phyloP scores from a whole-genome alignment of 2,329 filamentous ascomycete species.

The Beauveria sp. region DNA sequence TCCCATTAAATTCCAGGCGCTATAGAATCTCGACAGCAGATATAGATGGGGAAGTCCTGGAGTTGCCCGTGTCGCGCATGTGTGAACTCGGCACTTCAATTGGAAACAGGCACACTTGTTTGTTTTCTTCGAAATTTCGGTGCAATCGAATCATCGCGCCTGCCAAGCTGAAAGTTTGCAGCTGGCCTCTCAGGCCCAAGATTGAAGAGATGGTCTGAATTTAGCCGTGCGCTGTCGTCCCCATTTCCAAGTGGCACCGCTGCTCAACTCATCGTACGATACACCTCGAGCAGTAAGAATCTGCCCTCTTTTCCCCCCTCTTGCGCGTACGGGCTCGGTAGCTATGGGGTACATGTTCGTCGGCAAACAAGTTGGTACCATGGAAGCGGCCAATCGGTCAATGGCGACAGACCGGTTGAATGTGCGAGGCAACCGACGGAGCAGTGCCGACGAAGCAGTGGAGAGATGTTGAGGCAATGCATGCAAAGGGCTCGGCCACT shows the following conservation, averaged over 20 bases:
- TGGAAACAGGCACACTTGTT: not conserved
- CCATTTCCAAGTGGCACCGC: constrained; percentile 2
- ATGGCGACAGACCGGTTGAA: not conserved
- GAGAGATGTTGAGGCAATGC: not conserved
- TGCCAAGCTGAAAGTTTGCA: not conserved
- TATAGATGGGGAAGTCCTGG: not conserved
- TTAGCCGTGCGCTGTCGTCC: not conserved
- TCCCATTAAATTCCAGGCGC: not conserved
- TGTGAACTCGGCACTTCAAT: not conserved
- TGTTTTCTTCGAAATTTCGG: not conserved
- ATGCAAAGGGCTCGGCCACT: not conserved
- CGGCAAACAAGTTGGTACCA: not conserved
- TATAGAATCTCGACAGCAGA: not conserved
- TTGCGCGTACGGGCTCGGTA: not conserved
- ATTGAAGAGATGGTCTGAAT: not conserved
- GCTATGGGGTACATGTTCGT: not conserved
- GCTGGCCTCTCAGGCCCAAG: not conserved
- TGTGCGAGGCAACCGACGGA: not conserved
- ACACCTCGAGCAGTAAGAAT: not conserved
- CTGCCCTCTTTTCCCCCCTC: not conserved
- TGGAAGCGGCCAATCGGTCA: not conserved
- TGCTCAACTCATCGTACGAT: not conserved
- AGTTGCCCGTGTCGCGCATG: not conserved
- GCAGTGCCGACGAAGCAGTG: not conserved
- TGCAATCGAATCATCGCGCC: not conserved